Percentiles rank a stretch among this genome's conserved stretches.
These are phyloP conservation scores for Hydnomerulius pinastri DNA, from an alignment of 768 basidiomycete genomes.

Conservation along the genomic window DNA sequence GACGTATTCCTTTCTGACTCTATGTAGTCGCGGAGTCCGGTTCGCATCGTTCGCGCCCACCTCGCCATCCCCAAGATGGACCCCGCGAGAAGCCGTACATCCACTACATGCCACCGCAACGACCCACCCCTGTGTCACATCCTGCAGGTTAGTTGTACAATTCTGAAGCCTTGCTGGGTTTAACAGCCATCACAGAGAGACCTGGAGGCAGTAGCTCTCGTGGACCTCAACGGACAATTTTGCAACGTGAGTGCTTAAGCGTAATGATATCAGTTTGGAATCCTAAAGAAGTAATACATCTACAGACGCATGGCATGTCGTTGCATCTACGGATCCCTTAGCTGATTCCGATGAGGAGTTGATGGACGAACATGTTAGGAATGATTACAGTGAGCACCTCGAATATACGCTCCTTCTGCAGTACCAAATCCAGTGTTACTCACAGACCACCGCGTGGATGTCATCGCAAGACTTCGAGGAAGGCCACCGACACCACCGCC, in stretches of 20 bases:
- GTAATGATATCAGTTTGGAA: neutral
- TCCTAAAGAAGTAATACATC: neutral
- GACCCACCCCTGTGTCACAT: slow-evolving; percentile 15
- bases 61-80: slow-evolving; percentile 24
- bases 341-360: slow-evolving; percentile 74
- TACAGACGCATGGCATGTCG: slow-evolving; percentile 74
- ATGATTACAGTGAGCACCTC: slow-evolving; percentile 62
- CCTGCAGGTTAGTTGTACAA: slow-evolving; percentile 20
- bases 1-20: slow-evolving; percentile 12
- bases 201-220: slow-evolving; percentile 11
- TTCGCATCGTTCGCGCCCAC: slow-evolving; percentile 27
- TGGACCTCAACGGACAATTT: slow-evolving; percentile 42
- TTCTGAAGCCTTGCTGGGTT: neutral
- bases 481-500: slow-evolving; percentile 50
- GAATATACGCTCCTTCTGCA: neutral
- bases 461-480: slow-evolving; percentile 54
- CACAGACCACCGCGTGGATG: slow-evolving; percentile 51
- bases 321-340: slow-evolving; percentile 63
- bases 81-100: slow-evolving; percentile 35
- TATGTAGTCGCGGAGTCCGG: slow-evolving; percentile 23
- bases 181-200: slow-evolving; percentile 20
- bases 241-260: slow-evolving; percentile 40
- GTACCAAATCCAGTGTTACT: slow-evolving; percentile 1
- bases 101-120: slow-evolving; percentile 34
- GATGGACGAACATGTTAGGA: slow-evolving; percentile 59